Conservation (phyloP, 164 flowering plant genomes). For the Magnolia sinica region DNA sequence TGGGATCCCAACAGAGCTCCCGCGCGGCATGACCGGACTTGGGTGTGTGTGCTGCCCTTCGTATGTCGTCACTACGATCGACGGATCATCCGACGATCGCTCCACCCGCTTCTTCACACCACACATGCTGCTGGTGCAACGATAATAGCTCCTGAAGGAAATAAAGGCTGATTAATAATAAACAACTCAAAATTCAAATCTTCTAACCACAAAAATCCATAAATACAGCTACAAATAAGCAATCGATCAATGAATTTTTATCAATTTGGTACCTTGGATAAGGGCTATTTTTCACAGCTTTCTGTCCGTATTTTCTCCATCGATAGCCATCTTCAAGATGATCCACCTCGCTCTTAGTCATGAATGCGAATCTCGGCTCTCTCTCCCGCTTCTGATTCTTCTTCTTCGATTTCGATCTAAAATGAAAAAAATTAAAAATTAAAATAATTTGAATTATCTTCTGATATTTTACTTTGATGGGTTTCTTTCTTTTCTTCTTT, state of each 20-base stretch:
- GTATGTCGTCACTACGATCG: constrained; percentile 78
- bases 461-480: neutral
- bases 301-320: constrained; percentile 96
- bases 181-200: neutral
- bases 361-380: constrained; percentile 88
- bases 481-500: neutral
- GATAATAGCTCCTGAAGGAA: constrained; percentile 77
- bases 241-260: neutral
- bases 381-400: constrained; percentile 69
- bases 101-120: constrained; percentile 94
- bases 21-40: constrained; percentile 56
- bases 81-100: constrained; percentile 64
- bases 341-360: constrained; percentile 89
- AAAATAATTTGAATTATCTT: neutral
- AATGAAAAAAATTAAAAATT: neutral
- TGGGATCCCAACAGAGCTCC: constrained; percentile 27
- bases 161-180: neutral
- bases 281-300: constrained; percentile 94
- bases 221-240: neutral
- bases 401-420: constrained; percentile 67
- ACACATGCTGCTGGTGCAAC: constrained; percentile 79
- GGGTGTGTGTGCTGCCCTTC: constrained; percentile 88
- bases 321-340: constrained; percentile 86
- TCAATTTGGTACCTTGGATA: constrained; percentile 58
- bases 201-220: neutral